These are phyloP conservation scores for Phlyctochytrium arcticum DNA, from an alignment of 192 early-diverging fungal species.

Conservation along the genomic window DNA sequence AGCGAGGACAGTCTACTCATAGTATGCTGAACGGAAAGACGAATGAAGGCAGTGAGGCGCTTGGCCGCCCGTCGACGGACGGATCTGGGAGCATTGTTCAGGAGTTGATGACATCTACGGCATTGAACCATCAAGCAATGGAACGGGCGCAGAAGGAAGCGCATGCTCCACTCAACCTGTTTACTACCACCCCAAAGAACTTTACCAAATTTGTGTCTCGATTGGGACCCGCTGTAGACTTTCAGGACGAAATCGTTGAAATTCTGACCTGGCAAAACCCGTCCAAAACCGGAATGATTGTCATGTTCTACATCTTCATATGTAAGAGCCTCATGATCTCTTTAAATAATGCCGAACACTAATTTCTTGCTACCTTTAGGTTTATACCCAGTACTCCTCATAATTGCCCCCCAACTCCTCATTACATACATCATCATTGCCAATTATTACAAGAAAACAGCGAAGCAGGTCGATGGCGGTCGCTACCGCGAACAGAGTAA, in stretches of 20 bases:
- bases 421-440: slow-evolving; percentile 48
- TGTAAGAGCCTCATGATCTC: slow-evolving; percentile 38
- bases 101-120: slow-evolving; percentile 45
- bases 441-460: slow-evolving; percentile 49
- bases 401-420: slow-evolving; percentile 48
- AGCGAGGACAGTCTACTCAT: too few species aligned
- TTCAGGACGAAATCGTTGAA: slow-evolving; percentile 58
- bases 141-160: slow-evolving; percentile 39
- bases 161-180: slow-evolving; percentile 55
- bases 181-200: slow-evolving; percentile 65
- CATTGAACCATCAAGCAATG: slow-evolving; percentile 32
- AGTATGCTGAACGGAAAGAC: too few species aligned
- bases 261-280: slow-evolving; percentile 71
- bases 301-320: slow-evolving; percentile 29
- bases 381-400: slow-evolving; percentile 51
- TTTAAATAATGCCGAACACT: neutral
- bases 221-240: slow-evolving; percentile 58
- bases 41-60: neutral
- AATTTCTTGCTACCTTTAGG: slow-evolving; percentile 28
- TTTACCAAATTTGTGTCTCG: slow-evolving; percentile 64
- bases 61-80: neutral
- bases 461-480: slow-evolving; percentile 29
- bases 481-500: too few species aligned
- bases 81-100: slow-evolving; percentile 22
- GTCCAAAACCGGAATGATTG: slow-evolving; percentile 48